These are phyloP conservation scores for Suhomyces sp. DNA, from an alignment of 805 yeast genomes.

Conservation along the genomic window DNA sequence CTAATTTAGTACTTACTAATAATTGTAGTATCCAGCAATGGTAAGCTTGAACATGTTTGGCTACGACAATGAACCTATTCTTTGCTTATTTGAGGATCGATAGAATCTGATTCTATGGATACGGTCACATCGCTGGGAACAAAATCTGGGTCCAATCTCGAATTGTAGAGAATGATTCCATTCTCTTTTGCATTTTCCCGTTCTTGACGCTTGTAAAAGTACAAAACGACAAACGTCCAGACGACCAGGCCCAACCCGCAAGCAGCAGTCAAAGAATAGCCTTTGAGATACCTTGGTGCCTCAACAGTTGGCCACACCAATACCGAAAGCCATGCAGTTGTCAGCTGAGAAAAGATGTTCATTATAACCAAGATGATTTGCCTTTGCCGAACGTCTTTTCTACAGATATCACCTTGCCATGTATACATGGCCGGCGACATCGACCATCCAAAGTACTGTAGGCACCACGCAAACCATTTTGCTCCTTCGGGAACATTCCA, in stretches of 20 bases:
- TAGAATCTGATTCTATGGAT: background rate
- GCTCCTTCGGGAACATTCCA: constrained; percentile 22
- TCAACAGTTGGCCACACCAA: constrained; percentile 22
- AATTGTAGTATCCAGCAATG: no score
- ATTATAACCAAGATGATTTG: constrained; percentile 19
- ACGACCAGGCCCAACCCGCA: constrained; percentile 2
- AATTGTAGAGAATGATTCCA: constrained; percentile 20
- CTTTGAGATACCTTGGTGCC: constrained; percentile 20
- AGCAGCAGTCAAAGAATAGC: constrained; percentile 19
- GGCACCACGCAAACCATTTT: constrained; percentile 24
- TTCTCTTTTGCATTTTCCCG: constrained; percentile 15
- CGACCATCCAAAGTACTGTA: constrained; percentile 21
- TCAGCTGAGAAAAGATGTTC: constrained; percentile 21
- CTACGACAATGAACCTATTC: no score
- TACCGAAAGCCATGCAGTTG: constrained; percentile 19
- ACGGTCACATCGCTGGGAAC: background rate
- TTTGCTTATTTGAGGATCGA: background rate
- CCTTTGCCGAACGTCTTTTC: constrained; percentile 18
- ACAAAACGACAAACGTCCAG: constrained; percentile 20
- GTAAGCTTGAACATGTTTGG: no score
- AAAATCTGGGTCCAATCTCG: constrained; percentile 17
- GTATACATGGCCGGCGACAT: constrained; percentile 21
- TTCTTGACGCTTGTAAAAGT: constrained; percentile 21
- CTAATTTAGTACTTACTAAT: no score
- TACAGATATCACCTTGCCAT: constrained; percentile 22